phyloP scores from a whole-genome alignment of 208 protist genomes.

The Angomonas deanei region DNA sequence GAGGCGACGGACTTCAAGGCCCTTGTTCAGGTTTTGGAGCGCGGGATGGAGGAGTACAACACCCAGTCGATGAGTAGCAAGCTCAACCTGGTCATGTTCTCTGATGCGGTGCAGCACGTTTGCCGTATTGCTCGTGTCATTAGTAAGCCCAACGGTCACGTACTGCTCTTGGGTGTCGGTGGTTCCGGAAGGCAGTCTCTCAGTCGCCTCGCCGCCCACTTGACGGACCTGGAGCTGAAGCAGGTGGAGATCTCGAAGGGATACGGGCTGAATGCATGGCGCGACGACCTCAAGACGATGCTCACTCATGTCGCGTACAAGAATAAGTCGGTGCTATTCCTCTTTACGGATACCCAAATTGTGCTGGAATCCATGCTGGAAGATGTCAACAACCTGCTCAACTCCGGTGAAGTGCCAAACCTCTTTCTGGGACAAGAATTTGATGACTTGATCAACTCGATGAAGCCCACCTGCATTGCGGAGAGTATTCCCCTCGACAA shows the following conservation, averaged over 20 bases:
- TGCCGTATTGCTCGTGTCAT: constrained; percentile 94
- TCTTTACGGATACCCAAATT: constrained; percentile 98
- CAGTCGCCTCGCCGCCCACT: constrained; percentile 92
- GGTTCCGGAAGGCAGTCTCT: constrained; percentile 97
- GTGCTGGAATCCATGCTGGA: constrained; percentile 97
- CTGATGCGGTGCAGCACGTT: constrained; percentile 96
- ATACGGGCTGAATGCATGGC: constrained; percentile 95
- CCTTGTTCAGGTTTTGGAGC: constrained; percentile 80
- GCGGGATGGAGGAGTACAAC: constrained; percentile 94
- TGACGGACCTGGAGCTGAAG: constrained; percentile 93
- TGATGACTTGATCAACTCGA: constrained; percentile 91
- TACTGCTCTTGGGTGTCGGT: constrained; percentile 96
- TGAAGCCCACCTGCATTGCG: constrained; percentile 91
- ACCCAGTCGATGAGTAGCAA: constrained; percentile 63
- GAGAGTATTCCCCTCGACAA: constrained; percentile 92
- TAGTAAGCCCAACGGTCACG: constrained; percentile 94
- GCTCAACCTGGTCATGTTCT: constrained; percentile 96
- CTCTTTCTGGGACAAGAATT: constrained; percentile 93
- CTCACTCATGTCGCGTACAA: constrained; percentile 90
- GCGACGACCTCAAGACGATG: constrained; percentile 94
- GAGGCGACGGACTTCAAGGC: constrained; percentile 82
- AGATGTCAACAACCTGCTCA: constrained; percentile 98
- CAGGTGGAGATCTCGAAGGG: constrained; percentile 96
- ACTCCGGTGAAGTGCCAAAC: constrained; percentile 97
- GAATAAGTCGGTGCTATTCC: constrained; percentile 95